phyloP scores from a whole-genome alignment of 2,329 filamentous ascomycete species.

The Mycogone perniciosa region DNA sequence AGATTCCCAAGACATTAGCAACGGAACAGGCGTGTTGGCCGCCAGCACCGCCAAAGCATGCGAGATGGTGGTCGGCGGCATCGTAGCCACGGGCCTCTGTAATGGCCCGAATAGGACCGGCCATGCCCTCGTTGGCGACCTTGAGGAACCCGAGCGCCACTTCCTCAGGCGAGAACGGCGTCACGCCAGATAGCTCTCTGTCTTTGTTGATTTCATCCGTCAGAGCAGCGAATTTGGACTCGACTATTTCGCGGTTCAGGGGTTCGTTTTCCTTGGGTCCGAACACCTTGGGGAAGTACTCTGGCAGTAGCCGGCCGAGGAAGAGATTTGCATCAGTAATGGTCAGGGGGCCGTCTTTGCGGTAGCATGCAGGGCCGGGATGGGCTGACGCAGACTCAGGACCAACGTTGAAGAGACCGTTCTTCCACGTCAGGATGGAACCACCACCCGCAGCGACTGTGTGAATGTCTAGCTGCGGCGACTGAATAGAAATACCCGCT shows the following conservation, averaged over 20 bases:
- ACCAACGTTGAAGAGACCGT: conserved; percentile 66
- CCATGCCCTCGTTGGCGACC: conserved; percentile 33
- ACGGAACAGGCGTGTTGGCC: conserved; percentile 40
- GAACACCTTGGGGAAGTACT: conserved; percentile 63
- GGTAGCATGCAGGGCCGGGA: conserved; percentile 65
- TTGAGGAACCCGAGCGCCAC: conserved; percentile 31
- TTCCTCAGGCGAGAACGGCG: conserved; percentile 27
- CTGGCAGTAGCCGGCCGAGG: conserved; percentile 52
- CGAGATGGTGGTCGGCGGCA: conserved; percentile 29
- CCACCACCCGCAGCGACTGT: conserved; percentile 73
- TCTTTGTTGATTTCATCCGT: conserved; percentile 36
- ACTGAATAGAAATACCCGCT: conserved; percentile 71
- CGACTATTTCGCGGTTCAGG: conserved; percentile 35
- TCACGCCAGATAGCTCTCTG: conserved; percentile 19
- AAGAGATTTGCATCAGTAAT: conserved; percentile 68
- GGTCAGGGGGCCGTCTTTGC: conserved; percentile 65
- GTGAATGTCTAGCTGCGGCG: conserved; percentile 74
- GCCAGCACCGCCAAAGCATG: conserved; percentile 33
- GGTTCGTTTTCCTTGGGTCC: conserved; percentile 18
- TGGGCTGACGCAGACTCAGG: conserved; percentile 66
- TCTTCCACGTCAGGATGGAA: conserved; percentile 63
- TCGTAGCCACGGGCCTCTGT: conserved; percentile 32
- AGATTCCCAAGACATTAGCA: conserved; percentile 37
- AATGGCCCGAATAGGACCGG: conserved; percentile 28
- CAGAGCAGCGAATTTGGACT: conserved; percentile 35